phyloP scores from a whole-genome alignment of 139 green algal species.

The Desmodesmus armatus region DNA sequence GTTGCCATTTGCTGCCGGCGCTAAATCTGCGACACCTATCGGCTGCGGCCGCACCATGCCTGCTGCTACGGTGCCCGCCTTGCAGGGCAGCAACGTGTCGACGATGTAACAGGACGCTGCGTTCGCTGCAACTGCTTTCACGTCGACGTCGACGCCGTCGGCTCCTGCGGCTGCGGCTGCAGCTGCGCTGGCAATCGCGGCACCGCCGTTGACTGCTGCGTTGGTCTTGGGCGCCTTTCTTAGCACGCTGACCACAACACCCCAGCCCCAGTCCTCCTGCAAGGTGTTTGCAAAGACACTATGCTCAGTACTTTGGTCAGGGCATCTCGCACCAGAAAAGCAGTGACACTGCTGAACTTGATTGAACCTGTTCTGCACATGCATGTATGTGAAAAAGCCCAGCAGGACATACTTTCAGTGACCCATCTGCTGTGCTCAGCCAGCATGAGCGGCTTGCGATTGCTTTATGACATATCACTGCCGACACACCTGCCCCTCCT shows the following conservation, averaged over 20 bases:
- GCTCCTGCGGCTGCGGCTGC: slow-evolving; percentile 26
- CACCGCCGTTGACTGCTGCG: slow-evolving; percentile 14
- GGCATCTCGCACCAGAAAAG: too few relatives aligned
- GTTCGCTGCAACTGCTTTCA: not conserved
- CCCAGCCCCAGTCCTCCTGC: slow-evolving; percentile 87
- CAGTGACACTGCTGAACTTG: too few relatives aligned
- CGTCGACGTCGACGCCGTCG: not conserved
- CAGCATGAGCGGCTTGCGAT: not conserved
- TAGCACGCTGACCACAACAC: slow-evolving; percentile 76
- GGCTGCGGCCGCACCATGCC: slow-evolving; percentile 24
- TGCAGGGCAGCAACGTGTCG: slow-evolving; percentile 73
- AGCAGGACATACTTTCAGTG: too few relatives aligned
- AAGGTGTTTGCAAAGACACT: too few relatives aligned
- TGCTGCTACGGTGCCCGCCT: slow-evolving; percentile 26
- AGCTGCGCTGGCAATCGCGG: too few relatives aligned
- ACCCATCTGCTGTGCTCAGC: not conserved
- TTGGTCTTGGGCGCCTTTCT: not conserved
- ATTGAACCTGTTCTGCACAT: too few relatives aligned
- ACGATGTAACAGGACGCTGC: slow-evolving; percentile 66
- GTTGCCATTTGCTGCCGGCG: slow-evolving; percentile 8
- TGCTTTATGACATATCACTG: not conserved
- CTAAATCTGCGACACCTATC: not conserved
- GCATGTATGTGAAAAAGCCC: too few relatives aligned
- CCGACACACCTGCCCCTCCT: slow-evolving; percentile 11
- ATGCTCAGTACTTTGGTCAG: too few relatives aligned